Base-by-base conservation (phyloP, 2,329 filamentous ascomycete species). In the Knufia petricola region DNA sequence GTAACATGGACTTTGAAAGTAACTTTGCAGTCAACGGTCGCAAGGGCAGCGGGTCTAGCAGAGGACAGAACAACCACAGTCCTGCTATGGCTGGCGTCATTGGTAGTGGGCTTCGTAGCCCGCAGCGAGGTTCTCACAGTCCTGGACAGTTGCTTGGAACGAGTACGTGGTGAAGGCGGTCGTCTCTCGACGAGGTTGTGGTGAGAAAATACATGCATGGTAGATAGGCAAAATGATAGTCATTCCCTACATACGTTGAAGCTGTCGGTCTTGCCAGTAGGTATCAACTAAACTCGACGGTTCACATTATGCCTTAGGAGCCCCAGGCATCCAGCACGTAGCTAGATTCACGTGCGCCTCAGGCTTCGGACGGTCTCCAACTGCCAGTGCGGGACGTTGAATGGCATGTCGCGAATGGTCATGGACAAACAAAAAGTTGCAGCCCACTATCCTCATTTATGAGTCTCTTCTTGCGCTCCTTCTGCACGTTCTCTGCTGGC, bases 41-140 rank as follows among this genome's bases (percentile, higher is more conserved):
- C 3, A 58, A 60, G 49, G 52, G 57, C 9, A 60, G 58, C 49
- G 56, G 56, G 9, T 58, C 56, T 45, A 57, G 56, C 34, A 45
- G 56, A 48, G 56, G 55, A 23, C 47, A 58, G 44, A 58, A 58
- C 46, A 58, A 55, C 46, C 54, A 53, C 39, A 59, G 56, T 52
- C 58, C 57, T n/a, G 56, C 52, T 19, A 38, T 21, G 6, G 48
- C 48, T 7, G 54, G 51, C 15, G 40, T 53, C 13, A 54, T 57
- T 39, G 57, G 51, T 30, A 46, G 48, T 31, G 41, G 45, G 26
- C 31, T 58, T 34, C 50, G 54, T 24, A 58, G 55, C 50, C 56
- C 58, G 19, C 50, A 50, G 24, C 48, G 50, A 52, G 54, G 54
- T 21, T 54, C 46, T 30, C 52, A 55, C 45, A 58, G 55, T 52